These are phyloP conservation scores for Chalaropsis ovoidea DNA, from an alignment of 2,329 filamentous ascomycete genomes.

Conservation along the genomic window DNA sequence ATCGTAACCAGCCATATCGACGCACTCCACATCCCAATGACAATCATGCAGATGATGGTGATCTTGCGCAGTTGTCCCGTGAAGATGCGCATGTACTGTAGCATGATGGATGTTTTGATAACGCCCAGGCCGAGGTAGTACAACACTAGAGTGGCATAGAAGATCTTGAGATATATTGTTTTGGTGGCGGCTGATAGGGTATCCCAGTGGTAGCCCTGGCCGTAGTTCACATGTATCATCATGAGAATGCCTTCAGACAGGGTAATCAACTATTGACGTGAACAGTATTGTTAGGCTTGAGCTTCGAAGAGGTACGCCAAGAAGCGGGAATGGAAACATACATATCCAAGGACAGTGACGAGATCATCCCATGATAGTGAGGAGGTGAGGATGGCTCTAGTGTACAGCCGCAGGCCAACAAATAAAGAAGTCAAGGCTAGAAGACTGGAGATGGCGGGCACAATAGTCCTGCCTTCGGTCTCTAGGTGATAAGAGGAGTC, in stretches of 20 bases:
- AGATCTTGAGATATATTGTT: constrained; percentile 26
- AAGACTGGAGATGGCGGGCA: constrained; percentile 17
- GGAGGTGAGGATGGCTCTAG: constrained; percentile 16
- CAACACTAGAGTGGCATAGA: constrained; percentile 28
- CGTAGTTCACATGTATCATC: constrained; percentile 23
- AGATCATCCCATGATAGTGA: constrained; percentile 23
- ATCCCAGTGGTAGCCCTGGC: constrained; percentile 22
- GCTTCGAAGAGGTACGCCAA: not conserved
- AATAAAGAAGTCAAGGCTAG: constrained; percentile 13
- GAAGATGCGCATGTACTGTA: constrained; percentile 30
- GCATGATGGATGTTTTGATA: constrained; percentile 29
- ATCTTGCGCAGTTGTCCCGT: constrained; percentile 25
- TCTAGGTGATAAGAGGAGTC: not conserved
- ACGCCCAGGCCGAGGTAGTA: constrained; percentile 28
- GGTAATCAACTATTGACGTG: constrained; percentile 15
- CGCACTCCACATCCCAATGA: constrained; percentile 25
- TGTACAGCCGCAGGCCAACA: constrained; percentile 23
- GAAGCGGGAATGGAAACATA: constrained; percentile 3
- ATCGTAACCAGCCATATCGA: constrained; percentile 24
- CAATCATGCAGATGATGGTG: constrained; percentile 19
- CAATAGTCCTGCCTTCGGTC: constrained; percentile 11
- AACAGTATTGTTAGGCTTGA: constrained; percentile 1
- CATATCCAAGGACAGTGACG: constrained; percentile 14
- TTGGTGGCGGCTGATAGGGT: constrained; percentile 12
- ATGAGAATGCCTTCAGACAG: constrained; percentile 21